Base-by-base conservation (phyloP, 2,329 filamentous ascomycete genomes). In the Madurella fahalii region DNA sequence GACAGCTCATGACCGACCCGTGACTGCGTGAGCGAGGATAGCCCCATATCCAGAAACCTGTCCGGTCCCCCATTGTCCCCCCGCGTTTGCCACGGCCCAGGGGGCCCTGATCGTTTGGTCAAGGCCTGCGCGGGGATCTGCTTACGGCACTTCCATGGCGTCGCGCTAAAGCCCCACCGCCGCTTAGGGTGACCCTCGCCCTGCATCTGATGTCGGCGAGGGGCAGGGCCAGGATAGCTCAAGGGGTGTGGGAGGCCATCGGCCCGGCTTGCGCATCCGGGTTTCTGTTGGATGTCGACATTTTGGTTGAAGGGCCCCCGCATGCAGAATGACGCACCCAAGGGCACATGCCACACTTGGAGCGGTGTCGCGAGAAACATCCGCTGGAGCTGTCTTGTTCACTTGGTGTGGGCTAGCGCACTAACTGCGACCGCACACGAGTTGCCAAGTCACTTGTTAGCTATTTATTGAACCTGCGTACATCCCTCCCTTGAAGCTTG, bases 251-350 rank as follows among this genome's bases (percentile, higher is more conserved):
- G 43, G 40, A 39, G 20, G 39, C 40, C 43, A 20, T 45, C 44
- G 40, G 16, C 11, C 11, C 31, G 42, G 53, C 13, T 46, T 45
- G 45, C 41, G 34, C 49, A 45, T 32, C 46, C 34, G 41, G 16
- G 43, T 45, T 41, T 11, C 34, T 17, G 13, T 49, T 42, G 32
- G 20, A 25, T 40, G 5, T 30, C 45, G n/a, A 31, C 2, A 12
- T 2, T 32, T 39, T 13, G 16, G 18, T 40, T 15, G 11, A n/a
- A 16, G 18, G 2, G 8, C 9, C 12, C 9, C 16, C 20, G 18
- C 42, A 56, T 57, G 54, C 50, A 53, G 20, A 53, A 53, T 57
- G 54, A 57, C 54, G 54, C 52, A 48, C 17, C 7, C 32, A 32
- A 45, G 39, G 46, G 17, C 49, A 51, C 40, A 34, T 56, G 49